Evolutionary conservation across 371 early-diverging fungal species (phyloP), one percentile per base, ranked within the genome.

Genomic region (Mucor racemosus): DNA sequence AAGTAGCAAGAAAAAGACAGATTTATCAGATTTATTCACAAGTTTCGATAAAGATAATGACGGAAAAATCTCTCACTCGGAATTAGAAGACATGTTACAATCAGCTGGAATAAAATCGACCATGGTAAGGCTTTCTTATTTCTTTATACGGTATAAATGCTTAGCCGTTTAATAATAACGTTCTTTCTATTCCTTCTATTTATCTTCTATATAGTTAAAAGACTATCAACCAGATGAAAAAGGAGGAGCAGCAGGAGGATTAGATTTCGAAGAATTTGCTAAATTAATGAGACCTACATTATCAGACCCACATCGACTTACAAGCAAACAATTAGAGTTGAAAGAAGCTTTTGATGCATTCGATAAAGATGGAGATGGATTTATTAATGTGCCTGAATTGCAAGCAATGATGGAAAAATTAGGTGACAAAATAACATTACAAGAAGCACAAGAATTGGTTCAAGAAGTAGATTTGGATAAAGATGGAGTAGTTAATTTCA

Each of bases 311-410:
- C 58, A 69, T 38, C 66, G 76, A 10, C 31, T 62, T 8, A 75
- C 73, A 3, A 68, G 65, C 17, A 78, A 77, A 59, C 77, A 81
- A 42, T 62, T 74, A 38, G 83, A 82, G 40, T 60, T 82, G 3
- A 68, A 63, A 50, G 80, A 82, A 41, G 78, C 83, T 9, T 82
- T 82, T 50, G 72, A 78, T 57, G 80, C 78, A 10, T 82, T 82
- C 60, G 83, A 82, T 60, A 72, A 67, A 15, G 80, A 82, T 54
- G 71, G 77, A 0, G 74, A 80, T 65, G 83, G 80, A 0, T 55
- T 66, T 2, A 82, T 82, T n/a, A 73, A 78, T 48, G 73, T 71
- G 5, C 21, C 31, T 5, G 83, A 82, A 59, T 65, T 82, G 9
- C 60, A 72, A 40, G 70, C 71, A n/a, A 82, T 80, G 80, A 82